These are phyloP conservation scores for Grosmannia clavigera DNA, from an alignment of 2,329 filamentous ascomycete genomes.

Conservation along the genomic window DNA sequence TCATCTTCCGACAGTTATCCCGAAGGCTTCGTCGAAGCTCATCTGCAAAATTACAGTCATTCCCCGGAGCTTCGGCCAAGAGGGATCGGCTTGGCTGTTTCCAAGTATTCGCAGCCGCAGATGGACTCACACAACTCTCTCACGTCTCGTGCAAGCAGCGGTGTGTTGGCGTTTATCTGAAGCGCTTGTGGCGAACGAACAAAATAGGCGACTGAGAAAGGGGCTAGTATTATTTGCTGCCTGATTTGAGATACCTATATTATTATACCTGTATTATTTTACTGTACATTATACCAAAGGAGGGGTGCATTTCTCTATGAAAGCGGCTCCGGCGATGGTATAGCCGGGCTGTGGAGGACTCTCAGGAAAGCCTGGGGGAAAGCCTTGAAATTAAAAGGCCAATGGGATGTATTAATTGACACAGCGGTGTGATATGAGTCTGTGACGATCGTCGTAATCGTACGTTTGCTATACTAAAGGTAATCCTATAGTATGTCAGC, in stretches of 20 bases:
- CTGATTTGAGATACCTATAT: background rate
- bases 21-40: background rate
- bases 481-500: no score
- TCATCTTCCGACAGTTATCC: background rate
- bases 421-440: no score
- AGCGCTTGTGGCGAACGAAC: background rate
- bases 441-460: no score
- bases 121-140: slow-evolving; percentile 7
- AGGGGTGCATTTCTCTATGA: background rate
- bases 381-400: background rate
- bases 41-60: background rate
- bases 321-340: no score
- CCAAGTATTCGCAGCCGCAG: slow-evolving; percentile 7
- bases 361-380: background rate
- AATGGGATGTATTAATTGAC: background rate
- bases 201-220: background rate
- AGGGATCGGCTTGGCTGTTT: slow-evolving; percentile 9
- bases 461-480: no score
- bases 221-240: background rate
- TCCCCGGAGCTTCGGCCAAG: background rate
- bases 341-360: background rate
- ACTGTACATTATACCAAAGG: background rate
- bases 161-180: slow-evolving; percentile 7
- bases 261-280: background rate
- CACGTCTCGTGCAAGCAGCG: slow-evolving; percentile 8